Percentiles rank a stretch among this genome's conserved stretches.
Evolutionary conservation across 2,329 filamentous ascomycete genomes (phyloP).

Genomic region (Alternaria ventricosa): DNA sequence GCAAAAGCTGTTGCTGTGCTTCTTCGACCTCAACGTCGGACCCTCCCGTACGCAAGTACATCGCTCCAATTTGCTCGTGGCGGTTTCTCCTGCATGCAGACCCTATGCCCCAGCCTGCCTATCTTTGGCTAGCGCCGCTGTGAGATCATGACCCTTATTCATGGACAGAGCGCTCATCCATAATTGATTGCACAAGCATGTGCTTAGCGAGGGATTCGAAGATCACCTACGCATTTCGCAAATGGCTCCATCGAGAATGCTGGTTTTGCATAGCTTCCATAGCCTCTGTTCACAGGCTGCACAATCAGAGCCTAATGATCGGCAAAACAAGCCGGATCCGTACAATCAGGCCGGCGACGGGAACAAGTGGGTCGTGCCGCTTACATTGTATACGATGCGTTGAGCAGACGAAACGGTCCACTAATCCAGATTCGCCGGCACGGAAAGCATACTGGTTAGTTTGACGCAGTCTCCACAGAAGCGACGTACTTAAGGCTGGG

Average conservation of each 20-base stretch:
- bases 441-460: conserved; percentile 9
- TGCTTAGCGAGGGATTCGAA: background rate
- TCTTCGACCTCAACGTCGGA: conserved; percentile 5
- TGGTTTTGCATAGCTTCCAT: conserved; percentile 1
- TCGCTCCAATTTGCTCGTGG: conserved; percentile 25
- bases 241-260: background rate
- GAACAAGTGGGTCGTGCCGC: conserved; percentile 1
- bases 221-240: background rate
- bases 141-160: background rate
- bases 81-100: conserved; percentile 28
- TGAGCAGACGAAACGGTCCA: conserved; percentile 5
- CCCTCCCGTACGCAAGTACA: conserved; percentile 11
- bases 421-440: conserved; percentile 12
- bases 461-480: conserved; percentile 9
- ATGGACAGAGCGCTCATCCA: background rate
- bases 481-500: background rate
- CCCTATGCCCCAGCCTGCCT: conserved; percentile 2
- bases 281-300: background rate
- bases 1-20: conserved; percentile 10
- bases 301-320: conserved; percentile 1
- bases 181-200: background rate
- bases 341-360: conserved; percentile 2
- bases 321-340: background rate
- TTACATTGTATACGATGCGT: background rate
- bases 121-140: background rate